Evolutionary conservation across 768 basidiomycete genomes (phyloP).

Genomic region (Phylloporus sp.): DNA sequence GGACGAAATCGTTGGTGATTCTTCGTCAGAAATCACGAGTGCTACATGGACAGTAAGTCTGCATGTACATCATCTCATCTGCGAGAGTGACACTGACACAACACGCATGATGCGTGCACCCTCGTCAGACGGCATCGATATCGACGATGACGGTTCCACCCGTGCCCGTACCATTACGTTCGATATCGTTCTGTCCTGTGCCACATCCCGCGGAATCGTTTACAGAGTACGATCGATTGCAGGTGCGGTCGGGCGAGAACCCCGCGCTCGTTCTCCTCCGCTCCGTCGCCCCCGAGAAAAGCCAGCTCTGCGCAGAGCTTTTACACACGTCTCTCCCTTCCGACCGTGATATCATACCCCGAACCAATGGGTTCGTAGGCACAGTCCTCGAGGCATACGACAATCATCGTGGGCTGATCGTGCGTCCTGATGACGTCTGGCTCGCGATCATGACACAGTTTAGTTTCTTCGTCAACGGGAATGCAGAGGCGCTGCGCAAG

Average conservation of each 20-base stretch:
- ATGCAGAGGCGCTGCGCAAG: constrained; percentile 31
- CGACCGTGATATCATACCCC: constrained; percentile 23
- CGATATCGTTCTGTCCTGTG: constrained; percentile 24
- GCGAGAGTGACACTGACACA: neutral
- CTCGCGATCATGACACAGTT: constrained; percentile 34
- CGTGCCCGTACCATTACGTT: neutral
- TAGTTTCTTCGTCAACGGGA: constrained; percentile 37
- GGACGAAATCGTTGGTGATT: neutral
- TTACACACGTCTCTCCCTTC: constrained; percentile 27
- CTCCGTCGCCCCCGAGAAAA: constrained; percentile 19
- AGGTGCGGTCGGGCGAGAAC: constrained; percentile 17
- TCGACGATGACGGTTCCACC: neutral
- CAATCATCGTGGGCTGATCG: constrained; percentile 34
- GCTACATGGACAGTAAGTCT: constrained; percentile 18
- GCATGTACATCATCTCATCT: neutral
- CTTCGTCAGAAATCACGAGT: constrained; percentile 4
- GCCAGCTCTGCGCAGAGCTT: constrained; percentile 20
- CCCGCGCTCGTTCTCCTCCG: constrained; percentile 21
- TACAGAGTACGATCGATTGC: constrained; percentile 26
- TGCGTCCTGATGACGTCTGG: constrained; percentile 50
- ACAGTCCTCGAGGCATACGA: constrained; percentile 34
- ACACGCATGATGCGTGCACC: neutral
- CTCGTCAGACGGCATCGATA: constrained; percentile 6
- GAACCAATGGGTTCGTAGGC: constrained; percentile 33
- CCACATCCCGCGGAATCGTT: constrained; percentile 26